These are phyloP conservation scores for Coelastrella sp. DNA, from an alignment of 139 green algal species.

Conservation along the genomic window DNA sequence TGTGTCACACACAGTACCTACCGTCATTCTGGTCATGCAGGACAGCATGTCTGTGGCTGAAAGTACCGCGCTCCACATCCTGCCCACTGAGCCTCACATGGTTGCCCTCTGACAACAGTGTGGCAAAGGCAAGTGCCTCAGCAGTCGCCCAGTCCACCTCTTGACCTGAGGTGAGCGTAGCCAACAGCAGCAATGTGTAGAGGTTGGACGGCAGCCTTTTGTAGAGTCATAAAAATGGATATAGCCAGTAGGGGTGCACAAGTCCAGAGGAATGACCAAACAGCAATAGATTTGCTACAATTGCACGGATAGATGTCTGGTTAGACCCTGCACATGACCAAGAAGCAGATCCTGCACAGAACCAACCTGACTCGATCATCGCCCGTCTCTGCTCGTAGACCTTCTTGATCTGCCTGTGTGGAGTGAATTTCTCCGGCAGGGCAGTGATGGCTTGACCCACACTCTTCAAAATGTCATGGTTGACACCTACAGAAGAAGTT, in stretches of 20 bases:
- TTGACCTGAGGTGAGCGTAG: constrained; percentile 71
- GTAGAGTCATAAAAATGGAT: too few species aligned
- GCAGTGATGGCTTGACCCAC: constrained; percentile 86
- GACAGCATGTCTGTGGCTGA: constrained; percentile 94
- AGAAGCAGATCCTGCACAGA: neutral
- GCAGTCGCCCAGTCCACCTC: constrained; percentile 94
- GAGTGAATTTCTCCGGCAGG: constrained; percentile 87
- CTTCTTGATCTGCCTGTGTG: constrained; percentile 91
- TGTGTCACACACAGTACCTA: neutral
- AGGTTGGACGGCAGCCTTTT: too few species aligned
- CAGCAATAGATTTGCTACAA: too few species aligned
- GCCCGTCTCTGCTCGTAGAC: constrained; percentile 88
- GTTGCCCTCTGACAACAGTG: constrained; percentile 95
- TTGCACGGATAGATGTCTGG: too few species aligned
- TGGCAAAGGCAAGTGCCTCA: constrained; percentile 96
- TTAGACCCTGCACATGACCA: constrained; percentile 14
- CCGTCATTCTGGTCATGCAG: constrained; percentile 83
- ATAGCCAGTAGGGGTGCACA: too few species aligned
- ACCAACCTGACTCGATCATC: constrained; percentile 80
- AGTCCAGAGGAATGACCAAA: too few species aligned
- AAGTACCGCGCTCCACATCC: constrained; percentile 98
- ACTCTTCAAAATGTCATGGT: constrained; percentile 66
- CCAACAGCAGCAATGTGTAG: too few species aligned
- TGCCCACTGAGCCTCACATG: constrained; percentile 97
- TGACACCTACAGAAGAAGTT: constrained; percentile 65